Percentiles rank a stretch among this genome's conserved stretches.
These are phyloP conservation scores for Claviceps digitariae DNA, from an alignment of 2,329 filamentous ascomycete species.

Conservation along the genomic window DNA sequence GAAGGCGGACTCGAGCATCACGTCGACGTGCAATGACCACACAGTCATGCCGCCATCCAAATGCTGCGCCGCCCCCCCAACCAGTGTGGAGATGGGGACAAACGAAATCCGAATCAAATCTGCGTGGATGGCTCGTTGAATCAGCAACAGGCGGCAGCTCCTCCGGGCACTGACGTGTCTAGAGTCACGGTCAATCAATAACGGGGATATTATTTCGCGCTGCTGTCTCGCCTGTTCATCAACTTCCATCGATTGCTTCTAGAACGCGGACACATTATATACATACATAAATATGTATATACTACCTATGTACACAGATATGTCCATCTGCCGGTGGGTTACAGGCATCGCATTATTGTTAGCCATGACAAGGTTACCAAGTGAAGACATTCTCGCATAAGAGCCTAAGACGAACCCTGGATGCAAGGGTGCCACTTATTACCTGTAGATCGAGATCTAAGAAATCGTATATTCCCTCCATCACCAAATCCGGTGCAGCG, in stretches of 20 bases:
- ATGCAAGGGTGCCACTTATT: not conserved
- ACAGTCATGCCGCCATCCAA: not conserved
- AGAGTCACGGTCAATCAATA: not conserved
- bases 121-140: not conserved
- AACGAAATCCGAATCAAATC: not conserved
- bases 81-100: not conserved
- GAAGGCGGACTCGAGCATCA: no score
- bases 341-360: no score
- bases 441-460: not conserved
- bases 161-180: not conserved
- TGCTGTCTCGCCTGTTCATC: no score
- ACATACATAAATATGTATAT: not conserved
- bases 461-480: not conserved
- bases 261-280: no score
- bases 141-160: not conserved
- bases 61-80: not conserved
- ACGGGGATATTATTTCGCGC: no score
- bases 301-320: no score
- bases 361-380: no score
- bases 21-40: no score
- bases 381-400: not conserved
- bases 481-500: not conserved
- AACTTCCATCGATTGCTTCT: no score
- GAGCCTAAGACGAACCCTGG: not conserved
- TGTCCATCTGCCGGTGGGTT: not conserved